Conservation (phyloP, 495 filamentous ascomycete species). For the Amphirosellinia nigrospora region DNA sequence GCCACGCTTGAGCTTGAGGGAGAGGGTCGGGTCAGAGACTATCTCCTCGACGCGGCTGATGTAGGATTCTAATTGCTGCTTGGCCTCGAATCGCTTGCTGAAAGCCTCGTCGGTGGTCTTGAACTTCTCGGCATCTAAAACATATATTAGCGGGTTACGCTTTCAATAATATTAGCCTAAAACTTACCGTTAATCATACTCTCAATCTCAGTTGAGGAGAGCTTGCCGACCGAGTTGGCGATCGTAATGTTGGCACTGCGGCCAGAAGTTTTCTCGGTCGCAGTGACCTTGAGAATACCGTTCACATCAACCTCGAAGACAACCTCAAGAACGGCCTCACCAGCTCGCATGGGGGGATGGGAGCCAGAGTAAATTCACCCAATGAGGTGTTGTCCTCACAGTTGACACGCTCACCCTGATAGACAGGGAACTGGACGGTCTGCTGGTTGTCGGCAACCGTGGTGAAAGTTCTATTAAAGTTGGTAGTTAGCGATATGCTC, state of each 20-base stretch:
- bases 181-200: constrained; percentile 88
- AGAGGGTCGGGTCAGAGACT: constrained; percentile 92
- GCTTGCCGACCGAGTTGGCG: constrained; percentile 99
- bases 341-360: constrained; percentile 98
- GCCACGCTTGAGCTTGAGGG: constrained; percentile 96
- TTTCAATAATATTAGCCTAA: neutral
- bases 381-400: constrained; percentile 99
- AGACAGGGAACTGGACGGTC: constrained; percentile 97
- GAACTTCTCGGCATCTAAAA: constrained; percentile 92
- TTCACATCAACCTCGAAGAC: constrained; percentile 99
- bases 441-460: constrained; percentile 96
- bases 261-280: constrained; percentile 98
- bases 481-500: neutral
- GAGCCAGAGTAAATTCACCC: constrained; percentile 97
- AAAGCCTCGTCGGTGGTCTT: constrained; percentile 97
- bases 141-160: constrained; percentile 25
- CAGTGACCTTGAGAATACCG: constrained; percentile 99
- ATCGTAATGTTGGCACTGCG: constrained; percentile 99
- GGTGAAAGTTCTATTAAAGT: constrained; percentile 73
- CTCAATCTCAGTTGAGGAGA: constrained; percentile 93
- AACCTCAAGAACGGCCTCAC: constrained; percentile 95
- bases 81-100: constrained; percentile 98
- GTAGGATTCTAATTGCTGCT: constrained; percentile 99
- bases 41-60: constrained; percentile 99
- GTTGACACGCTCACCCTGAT: constrained; percentile 99